Conservation (phyloP, 805 yeast genomes). For the Cyberlindnera misumaiensis region DNA sequence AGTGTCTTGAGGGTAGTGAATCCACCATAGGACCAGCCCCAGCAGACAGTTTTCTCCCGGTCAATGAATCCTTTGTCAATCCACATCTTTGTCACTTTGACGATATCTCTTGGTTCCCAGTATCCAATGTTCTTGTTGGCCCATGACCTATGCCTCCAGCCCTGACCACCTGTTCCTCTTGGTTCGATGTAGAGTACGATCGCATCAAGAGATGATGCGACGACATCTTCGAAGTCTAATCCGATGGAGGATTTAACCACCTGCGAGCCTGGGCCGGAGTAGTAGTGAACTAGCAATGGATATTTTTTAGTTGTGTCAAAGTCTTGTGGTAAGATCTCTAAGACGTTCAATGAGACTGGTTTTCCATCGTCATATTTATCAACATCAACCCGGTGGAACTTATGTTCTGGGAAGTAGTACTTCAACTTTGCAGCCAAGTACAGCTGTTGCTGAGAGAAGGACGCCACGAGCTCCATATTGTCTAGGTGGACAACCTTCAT, state of each 20-base stretch:
- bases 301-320: conserved; percentile 53
- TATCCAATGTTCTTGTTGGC: conserved; percentile 80
- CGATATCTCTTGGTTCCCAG: conserved; percentile 82
- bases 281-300: conserved; percentile 87
- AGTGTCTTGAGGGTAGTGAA: conserved; percentile 83
- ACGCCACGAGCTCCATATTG: background rate
- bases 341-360: conserved; percentile 45
- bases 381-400: conserved; percentile 41
- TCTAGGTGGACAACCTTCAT: conserved; percentile 59
- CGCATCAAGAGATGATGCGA: conserved; percentile 71
- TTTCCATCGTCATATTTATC: conserved; percentile 39
- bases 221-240: conserved; percentile 62
- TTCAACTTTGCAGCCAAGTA: conserved; percentile 11
- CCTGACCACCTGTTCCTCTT: conserved; percentile 91
- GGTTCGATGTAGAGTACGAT: conserved; percentile 94
- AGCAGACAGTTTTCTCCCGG: conserved; percentile 61
- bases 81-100: conserved; percentile 62
- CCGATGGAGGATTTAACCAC: conserved; percentile 54
- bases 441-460: conserved; percentile 8
- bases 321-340: conserved; percentile 69
- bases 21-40: conserved; percentile 99
- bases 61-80: conserved; percentile 52
- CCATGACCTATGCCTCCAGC: conserved; percentile 64
- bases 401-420: conserved; percentile 50
- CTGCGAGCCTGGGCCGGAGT: conserved; percentile 97